Percentiles rank a stretch among this genome's conserved stretches.
These are phyloP conservation scores for Alternaria incomplexa DNA, from an alignment of 2,329 filamentous ascomycete genomes.

Conservation along the genomic window DNA sequence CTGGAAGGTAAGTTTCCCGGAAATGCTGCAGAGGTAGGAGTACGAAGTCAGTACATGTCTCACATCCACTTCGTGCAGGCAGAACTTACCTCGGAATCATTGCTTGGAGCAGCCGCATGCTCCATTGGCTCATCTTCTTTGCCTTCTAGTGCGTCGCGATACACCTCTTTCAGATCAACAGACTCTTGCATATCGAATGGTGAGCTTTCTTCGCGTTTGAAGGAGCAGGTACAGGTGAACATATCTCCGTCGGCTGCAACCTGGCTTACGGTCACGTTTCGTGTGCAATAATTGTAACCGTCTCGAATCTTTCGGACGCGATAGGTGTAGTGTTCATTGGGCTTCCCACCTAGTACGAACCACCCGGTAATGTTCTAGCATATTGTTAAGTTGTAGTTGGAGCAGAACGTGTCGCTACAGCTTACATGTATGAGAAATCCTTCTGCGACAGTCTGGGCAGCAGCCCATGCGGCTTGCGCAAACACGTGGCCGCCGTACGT, in stretches of 20 bases:
- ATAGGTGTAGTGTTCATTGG: conserved; percentile 58
- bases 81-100: conserved; percentile 21
- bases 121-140: conserved; percentile 42
- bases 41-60: background rate
- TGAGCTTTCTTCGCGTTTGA: conserved; percentile 55
- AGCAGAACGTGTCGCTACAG: background rate
- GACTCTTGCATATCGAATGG: conserved; percentile 43
- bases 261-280: conserved; percentile 60
- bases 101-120: conserved; percentile 25
- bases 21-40: conserved; percentile 11
- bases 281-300: conserved; percentile 59
- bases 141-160: conserved; percentile 40
- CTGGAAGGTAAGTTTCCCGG: conserved; percentile 37
- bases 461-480: conserved; percentile 64
- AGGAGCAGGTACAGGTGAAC: conserved; percentile 61
- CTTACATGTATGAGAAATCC: conserved; percentile 60
- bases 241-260: conserved; percentile 52
- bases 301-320: conserved; percentile 58
- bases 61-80: background rate
- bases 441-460: conserved; percentile 58
- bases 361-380: conserved; percentile 59
- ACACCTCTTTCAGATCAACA: conserved; percentile 44
- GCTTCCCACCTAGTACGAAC: conserved; percentile 57
- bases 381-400: background rate
- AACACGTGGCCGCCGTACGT: conserved; percentile 65